Evolutionary conservation across 495 filamentous ascomycete species (phyloP).

Genomic region (Trichoderma virens): DNA sequence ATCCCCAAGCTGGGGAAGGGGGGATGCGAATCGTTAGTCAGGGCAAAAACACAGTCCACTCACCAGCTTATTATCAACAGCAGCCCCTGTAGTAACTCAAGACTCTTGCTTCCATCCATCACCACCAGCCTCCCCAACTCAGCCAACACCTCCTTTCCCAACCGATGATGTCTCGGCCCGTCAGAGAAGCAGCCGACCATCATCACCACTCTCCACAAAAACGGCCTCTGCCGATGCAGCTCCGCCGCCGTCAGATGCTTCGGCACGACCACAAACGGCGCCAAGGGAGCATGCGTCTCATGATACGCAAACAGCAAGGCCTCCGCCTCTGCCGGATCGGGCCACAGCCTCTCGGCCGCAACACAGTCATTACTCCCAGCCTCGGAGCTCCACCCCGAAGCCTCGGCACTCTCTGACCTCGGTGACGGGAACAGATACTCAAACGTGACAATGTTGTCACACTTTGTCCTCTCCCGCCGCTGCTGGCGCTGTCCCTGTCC

Average conservation of each 20-base stretch:
- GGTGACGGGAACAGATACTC: conserved; percentile 7
- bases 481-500: background rate
- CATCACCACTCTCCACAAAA: conserved; percentile 29
- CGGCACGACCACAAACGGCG: conserved; percentile 23
- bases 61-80: conserved; percentile 23
- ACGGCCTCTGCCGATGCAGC: conserved; percentile 19
- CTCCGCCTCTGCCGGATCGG: conserved; percentile 21
- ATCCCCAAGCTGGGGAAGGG: background rate
- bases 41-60: conserved; percentile 5
- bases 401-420: background rate
- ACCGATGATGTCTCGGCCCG: conserved; percentile 19
- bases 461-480: background rate
- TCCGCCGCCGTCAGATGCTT: conserved; percentile 17
- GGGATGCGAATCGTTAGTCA: background rate
- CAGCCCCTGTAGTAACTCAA: conserved; percentile 26
- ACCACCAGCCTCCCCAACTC: conserved; percentile 20
- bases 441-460: background rate
- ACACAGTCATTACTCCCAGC: background rate
- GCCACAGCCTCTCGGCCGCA: conserved; percentile 15
- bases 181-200: conserved; percentile 22
- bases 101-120: conserved; percentile 13
- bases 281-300: conserved; percentile 14
- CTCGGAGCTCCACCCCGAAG: conserved; percentile 4
- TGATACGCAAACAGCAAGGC: conserved; percentile 16
- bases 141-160: conserved; percentile 21